These are phyloP conservation scores for Zymoseptoria crescenta DNA, from an alignment of 2,329 filamentous ascomycete genomes.

Conservation along the genomic window DNA sequence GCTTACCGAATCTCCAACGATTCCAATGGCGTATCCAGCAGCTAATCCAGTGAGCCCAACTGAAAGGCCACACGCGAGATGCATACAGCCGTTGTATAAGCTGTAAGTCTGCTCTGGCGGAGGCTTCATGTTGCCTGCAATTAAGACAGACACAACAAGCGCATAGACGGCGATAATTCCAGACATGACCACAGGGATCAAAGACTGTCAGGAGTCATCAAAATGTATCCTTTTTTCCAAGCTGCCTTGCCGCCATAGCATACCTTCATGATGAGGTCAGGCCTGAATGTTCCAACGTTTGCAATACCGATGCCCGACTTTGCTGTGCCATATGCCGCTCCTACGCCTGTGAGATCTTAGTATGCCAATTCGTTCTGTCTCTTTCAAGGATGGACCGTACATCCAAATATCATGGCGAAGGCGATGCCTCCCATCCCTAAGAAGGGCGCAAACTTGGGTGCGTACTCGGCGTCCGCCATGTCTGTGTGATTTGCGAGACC, in stretches of 20 bases:
- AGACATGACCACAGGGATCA: conserved; percentile 93
- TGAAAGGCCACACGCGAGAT: conserved; percentile 80
- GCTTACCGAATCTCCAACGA: conserved; percentile 80
- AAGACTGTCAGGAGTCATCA: conserved; percentile 47
- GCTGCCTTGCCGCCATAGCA: conserved; percentile 9
- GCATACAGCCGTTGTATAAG: conserved; percentile 88
- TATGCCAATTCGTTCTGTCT: conserved; percentile 3
- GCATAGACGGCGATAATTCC: conserved; percentile 98
- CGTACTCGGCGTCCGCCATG: conserved; percentile 46
- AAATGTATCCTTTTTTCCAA: conserved; percentile 12
- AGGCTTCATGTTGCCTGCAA: conserved; percentile 78
- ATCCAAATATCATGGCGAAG: conserved; percentile 76
- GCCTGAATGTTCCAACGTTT: conserved; percentile 74
- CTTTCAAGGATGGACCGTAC: conserved; percentile 42
- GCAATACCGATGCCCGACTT: conserved; percentile 85
- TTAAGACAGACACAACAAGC: conserved; percentile 92
- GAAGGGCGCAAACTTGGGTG: conserved; percentile 80
- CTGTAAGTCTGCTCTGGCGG: conserved; percentile 63
- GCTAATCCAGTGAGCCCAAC: conserved; percentile 89
- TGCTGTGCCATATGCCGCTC: conserved; percentile 79
- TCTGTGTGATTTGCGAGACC: conserved; percentile 20
- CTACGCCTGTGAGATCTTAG: conserved; percentile 45
- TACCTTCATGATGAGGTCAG: conserved; percentile 88
- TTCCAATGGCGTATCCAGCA: conserved; percentile 91
- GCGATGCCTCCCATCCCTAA: conserved; percentile 80